phyloP scores from a whole-genome alignment of 2,329 filamentous ascomycete species.

The Lasiodiplodia sp. region DNA sequence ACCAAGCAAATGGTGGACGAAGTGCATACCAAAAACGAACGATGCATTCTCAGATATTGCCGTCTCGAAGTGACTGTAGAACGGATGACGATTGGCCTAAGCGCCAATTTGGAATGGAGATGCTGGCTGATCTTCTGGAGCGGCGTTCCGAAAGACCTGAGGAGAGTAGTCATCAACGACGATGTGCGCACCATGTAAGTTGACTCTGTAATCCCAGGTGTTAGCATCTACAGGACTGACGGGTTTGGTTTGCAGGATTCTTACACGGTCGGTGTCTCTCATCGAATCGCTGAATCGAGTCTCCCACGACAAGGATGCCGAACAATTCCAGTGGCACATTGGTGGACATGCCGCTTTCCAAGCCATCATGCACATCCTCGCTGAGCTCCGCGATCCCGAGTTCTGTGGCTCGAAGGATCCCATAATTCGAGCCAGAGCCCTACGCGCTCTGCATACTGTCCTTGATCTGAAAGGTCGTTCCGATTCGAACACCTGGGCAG shows the following conservation, averaged over 20 bases:
- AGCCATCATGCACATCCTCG: slow-evolving; percentile 48
- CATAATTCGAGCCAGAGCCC: slow-evolving; percentile 32
- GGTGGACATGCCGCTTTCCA: slow-evolving; percentile 35
- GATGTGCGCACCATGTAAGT: slow-evolving; percentile 25
- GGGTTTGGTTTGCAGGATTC: slow-evolving; percentile 39
- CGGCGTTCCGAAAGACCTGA: slow-evolving; percentile 40
- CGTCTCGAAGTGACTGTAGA: slow-evolving; percentile 43
- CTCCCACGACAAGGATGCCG: slow-evolving; percentile 44
- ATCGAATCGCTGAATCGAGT: slow-evolving; percentile 47
- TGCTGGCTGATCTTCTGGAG: slow-evolving; percentile 50
- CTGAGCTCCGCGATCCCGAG: slow-evolving; percentile 47
- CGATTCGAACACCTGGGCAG: slow-evolving; percentile 46
- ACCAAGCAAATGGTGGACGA: slow-evolving; percentile 48
- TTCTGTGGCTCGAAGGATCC: slow-evolving; percentile 43
- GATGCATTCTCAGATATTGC: slow-evolving; percentile 43
- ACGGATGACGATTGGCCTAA: slow-evolving; percentile 41
- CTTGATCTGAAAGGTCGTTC: slow-evolving; percentile 42
- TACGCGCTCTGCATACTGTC: slow-evolving; percentile 45
- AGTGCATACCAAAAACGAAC: slow-evolving; percentile 43
- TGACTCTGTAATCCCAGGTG: not conserved
- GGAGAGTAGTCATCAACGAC: slow-evolving; percentile 17
- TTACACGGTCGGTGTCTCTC: slow-evolving; percentile 48
- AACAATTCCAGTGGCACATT: slow-evolving; percentile 50
- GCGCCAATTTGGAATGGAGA: slow-evolving; percentile 46
- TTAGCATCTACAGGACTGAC: not conserved